A percentile compares a stretch with the other conserved stretches of the same genome.
phyloP scores from a whole-genome alignment of 345 rosid species.

The Cochlearia excelsa region DNA sequence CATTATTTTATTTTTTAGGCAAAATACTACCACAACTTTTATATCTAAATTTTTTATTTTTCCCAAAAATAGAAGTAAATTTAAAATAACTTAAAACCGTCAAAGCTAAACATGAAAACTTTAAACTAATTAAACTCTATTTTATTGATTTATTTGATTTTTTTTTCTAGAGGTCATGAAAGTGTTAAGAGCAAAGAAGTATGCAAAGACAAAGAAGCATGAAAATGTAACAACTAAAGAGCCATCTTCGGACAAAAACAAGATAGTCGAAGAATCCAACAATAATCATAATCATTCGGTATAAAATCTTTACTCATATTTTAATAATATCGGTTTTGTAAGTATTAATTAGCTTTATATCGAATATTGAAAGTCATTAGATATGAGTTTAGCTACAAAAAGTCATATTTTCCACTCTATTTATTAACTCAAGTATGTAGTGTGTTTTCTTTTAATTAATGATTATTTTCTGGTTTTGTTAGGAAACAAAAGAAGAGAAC shows the following conservation, averaged over 20 bases:
- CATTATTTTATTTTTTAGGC: no score
- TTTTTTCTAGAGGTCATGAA: conserved; percentile 72
- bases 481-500: conserved; percentile 53
- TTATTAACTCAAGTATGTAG: not conserved
- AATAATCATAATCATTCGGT: conserved; percentile 35
- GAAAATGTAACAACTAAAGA: conserved; percentile 42
- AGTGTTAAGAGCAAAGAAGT: conserved; percentile 74
- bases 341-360: conserved; percentile 2
- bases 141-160: not conserved
- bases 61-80: no score
- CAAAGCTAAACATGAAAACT: not conserved
- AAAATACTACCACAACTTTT: no score
- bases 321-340: not conserved
- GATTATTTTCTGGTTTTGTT: not conserved
- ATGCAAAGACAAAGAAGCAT: conserved; percentile 63
- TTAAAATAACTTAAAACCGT: no score
- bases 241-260: conserved; percentile 31
- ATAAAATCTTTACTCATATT: conserved; percentile 2
- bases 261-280: conserved; percentile 34
- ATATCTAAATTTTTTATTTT: no score
- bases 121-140: not conserved
- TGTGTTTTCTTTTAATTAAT: conserved; percentile 3
- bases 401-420: not conserved
- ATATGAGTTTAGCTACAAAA: not conserved
- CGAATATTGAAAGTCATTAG: not conserved